Evolutionary conservation across 148 eudicot genomes (phyloP), one percentile per base, ranked within the genome.

Genomic region (Silene latifolia): DNA sequence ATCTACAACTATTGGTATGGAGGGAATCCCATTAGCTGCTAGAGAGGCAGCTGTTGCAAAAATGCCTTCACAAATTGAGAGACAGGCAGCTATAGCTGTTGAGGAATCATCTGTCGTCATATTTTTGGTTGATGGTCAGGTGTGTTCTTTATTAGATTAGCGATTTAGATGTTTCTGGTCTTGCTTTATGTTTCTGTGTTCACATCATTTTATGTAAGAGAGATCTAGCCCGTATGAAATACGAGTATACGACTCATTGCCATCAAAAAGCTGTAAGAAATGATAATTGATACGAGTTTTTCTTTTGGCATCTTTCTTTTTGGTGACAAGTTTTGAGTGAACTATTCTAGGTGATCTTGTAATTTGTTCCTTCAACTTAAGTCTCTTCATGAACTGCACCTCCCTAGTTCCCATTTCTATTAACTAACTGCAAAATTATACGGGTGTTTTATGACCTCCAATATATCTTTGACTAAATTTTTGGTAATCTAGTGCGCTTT

Each of bases 71-170:
- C 88, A 89, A 92, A 86, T 95, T 59, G 99, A 95, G 83, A 92
- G 82, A 77, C 99, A 95, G 83, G 99, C 97, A 79, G 83, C 88
- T 42, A 74, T 82, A 75, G 99, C 99, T 78, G 92, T 88, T 71
- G 97, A 95, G 77, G 99, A 95, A 82, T 88, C 99, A 64, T 82
- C 96, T 32, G 99, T 95, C 71, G 85, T 95, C 82, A 81, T 95
- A 78, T 95, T 95, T 81, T 79, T 95, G 23, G 97, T 95, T 82
- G 99, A 95, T 85, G 99, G 99, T 77, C 99, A 95, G 99, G 99
- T 95, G 82, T 76, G 81, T 46, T 67, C 69, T 72, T 51, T 62
- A 35, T 18, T 57, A 48, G 67, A 20, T 32, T 14, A 44, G 15
- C 4, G 17, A 20, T 15, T 29, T 64, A 7, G 68, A 44, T 71